These are phyloP conservation scores for Daldinia grandis DNA, from an alignment of 495 filamentous ascomycete genomes.

Conservation along the genomic window DNA sequence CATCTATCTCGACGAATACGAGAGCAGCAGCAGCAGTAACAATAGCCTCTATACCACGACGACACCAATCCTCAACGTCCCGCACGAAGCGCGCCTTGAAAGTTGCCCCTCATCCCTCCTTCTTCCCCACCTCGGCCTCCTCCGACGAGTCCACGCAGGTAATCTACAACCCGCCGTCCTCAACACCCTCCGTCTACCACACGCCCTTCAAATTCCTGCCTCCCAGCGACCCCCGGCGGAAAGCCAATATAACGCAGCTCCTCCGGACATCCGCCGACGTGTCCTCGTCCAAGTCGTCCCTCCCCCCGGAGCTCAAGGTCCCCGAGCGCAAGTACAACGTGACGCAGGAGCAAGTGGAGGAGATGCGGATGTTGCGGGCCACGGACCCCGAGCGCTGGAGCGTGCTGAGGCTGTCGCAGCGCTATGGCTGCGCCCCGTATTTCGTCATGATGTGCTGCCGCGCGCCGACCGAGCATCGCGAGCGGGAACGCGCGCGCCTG, in stretches of 20 bases:
- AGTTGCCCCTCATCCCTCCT: slow-evolving; percentile 77
- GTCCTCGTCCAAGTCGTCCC: slow-evolving; percentile 36
- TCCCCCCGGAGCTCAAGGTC: slow-evolving; percentile 61
- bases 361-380: slow-evolving; percentile 76
- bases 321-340: slow-evolving; percentile 76
- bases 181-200: slow-evolving; percentile 79
- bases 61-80: slow-evolving; percentile 73
- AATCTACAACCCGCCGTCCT: slow-evolving; percentile 95
- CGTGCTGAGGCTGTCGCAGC: slow-evolving; percentile 70
- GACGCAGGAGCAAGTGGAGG: slow-evolving; percentile 72
- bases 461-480: slow-evolving; percentile 49
- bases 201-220: slow-evolving; percentile 94
- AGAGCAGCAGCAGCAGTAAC: slow-evolving; percentile 60
- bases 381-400: slow-evolving; percentile 78
- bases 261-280: slow-evolving; percentile 39
- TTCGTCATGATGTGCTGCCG: slow-evolving; percentile 71
- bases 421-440: slow-evolving; percentile 77
- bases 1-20: slow-evolving; percentile 52
- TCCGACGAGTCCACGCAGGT: slow-evolving; percentile 65
- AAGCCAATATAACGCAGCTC: slow-evolving; percentile 54
- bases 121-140: slow-evolving; percentile 52
- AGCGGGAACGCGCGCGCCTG: slow-evolving; percentile 49
- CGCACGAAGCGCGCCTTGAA: slow-evolving; percentile 77
- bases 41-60: slow-evolving; percentile 52
- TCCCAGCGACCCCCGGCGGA: slow-evolving; percentile 73